Base-by-base conservation (phyloP, 768 basidiomycete genomes). In the Termitomyces sp. region DNA sequence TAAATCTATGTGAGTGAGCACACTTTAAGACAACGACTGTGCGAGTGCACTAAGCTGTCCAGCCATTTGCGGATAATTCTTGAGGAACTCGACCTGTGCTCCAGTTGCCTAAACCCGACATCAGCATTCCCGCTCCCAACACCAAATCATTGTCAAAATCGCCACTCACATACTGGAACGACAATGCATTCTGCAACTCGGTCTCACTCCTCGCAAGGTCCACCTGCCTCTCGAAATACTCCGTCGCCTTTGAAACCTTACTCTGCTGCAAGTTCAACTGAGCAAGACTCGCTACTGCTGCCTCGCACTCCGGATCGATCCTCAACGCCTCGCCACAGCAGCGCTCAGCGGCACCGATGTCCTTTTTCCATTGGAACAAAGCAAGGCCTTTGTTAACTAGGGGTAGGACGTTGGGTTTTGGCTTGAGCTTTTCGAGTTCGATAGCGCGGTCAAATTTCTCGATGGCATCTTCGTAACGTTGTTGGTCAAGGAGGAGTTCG, bases 361-460 rank as follows among this genome's bases (percentile, higher is more conserved):
- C 93, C 66, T 96, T 89, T 69, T 92, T 90, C 90, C 89, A 93
- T 73, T 98, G 97, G 80, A 87, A 98, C 46, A 98, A 65, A 0
- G 93, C 89, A 21, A 98, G 86, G n/a, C 95, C 94, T 68, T 96
- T 97, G 84, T 99, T 99, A 52, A 98, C 94, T 43, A 96, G 75
- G 0, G 96, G 90, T 3, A 98, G 79, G 22, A 97, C 96, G 68
- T 98, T 99, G 51, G 87, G 65, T 65, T 82, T 64, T 56, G 74
- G 59, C 89, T 85, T 88, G 41, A 74, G 61, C 64, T 86, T 86
- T 70, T 97, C 96, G 17, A 97, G 77, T 65, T 94, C 91, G 56
- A 96, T 83, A 3, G 95, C 92, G 54, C 81, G 80, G 56, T 98
- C 95, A 64, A 99, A 98, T 72, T 93, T 89, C 68, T 93, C 88